phyloP scores from a whole-genome alignment of 192 early-diverging fungal genomes.

The Funneliformis mosseae region DNA sequence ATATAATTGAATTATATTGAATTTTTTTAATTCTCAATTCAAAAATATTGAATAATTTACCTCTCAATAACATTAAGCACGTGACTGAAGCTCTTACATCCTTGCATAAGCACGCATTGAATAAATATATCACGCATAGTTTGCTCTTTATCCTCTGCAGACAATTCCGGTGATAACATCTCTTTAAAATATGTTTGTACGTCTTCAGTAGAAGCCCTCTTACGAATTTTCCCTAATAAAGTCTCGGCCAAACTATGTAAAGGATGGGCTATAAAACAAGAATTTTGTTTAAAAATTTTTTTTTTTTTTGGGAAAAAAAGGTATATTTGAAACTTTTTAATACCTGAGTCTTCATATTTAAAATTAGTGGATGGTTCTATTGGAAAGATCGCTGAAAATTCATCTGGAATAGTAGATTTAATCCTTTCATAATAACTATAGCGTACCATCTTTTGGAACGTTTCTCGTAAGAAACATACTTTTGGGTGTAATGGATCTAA shows the following conservation, averaged over 20 bases:
- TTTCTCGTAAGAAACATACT: slow-evolving; percentile 82
- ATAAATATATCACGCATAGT: slow-evolving; percentile 73
- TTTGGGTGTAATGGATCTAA: slow-evolving; percentile 56
- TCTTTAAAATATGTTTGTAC: slow-evolving; percentile 50
- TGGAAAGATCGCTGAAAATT: slow-evolving; percentile 61
- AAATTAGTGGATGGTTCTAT: slow-evolving; percentile 71
- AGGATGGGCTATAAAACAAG: slow-evolving; percentile 38
- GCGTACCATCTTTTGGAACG: slow-evolving; percentile 81
- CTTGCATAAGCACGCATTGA: slow-evolving; percentile 82
- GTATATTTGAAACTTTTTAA: neutral
- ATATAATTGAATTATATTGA: neutral
- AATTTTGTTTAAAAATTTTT: neutral
- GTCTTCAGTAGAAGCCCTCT: slow-evolving; percentile 52
- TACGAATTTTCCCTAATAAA: slow-evolving; percentile 47
- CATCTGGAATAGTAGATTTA: slow-evolving; percentile 72
- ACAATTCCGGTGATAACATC: slow-evolving; percentile 39
- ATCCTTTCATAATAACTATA: slow-evolving; percentile 91
- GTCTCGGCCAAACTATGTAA: slow-evolving; percentile 44
- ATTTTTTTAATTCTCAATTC: neutral
- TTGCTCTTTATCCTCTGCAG: slow-evolving; percentile 50
- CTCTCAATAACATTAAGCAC: slow-evolving; percentile 89
- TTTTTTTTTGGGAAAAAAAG: neutral
- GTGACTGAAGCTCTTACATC: slow-evolving; percentile 94
- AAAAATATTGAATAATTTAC: slow-evolving; percentile 39
- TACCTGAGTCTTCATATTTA: slow-evolving; percentile 64